These are phyloP conservation scores for Asterophora parasitica DNA, from an alignment of 768 basidiomycete species.

Conservation along the genomic window DNA sequence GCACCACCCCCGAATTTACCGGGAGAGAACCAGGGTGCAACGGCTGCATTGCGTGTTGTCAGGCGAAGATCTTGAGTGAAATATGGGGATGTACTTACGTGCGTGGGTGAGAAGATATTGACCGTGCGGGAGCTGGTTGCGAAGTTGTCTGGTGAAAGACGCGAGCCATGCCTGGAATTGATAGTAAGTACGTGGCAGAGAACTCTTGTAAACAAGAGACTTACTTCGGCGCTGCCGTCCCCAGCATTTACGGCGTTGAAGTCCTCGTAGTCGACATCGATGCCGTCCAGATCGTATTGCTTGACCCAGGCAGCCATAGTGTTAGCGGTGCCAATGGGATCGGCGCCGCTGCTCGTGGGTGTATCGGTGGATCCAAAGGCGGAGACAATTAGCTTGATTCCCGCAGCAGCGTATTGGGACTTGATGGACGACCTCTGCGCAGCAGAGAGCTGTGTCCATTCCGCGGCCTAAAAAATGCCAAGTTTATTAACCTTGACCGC, in stretches of 20 bases:
- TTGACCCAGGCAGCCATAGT: slow-evolving; percentile 50
- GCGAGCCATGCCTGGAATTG: slow-evolving; percentile 39
- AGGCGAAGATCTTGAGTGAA: not conserved
- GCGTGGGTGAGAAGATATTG: slow-evolving; percentile 50
- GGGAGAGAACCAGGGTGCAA: slow-evolving; percentile 46
- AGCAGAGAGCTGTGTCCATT: slow-evolving; percentile 37
- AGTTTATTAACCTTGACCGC: not conserved
- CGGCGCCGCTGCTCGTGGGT: slow-evolving; percentile 41
- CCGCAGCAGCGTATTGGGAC: slow-evolving; percentile 46
- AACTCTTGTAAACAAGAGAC: slow-evolving; percentile 13
- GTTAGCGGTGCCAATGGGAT: slow-evolving; percentile 43
- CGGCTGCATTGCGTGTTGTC: slow-evolving; percentile 24
- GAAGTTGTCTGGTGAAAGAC: slow-evolving; percentile 45
- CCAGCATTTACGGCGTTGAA: slow-evolving; percentile 43
- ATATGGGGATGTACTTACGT: slow-evolving; percentile 29
- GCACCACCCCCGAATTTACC: slow-evolving; percentile 40
- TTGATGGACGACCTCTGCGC: slow-evolving; percentile 36
- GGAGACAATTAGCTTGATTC: slow-evolving; percentile 55
- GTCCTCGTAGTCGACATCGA: slow-evolving; percentile 62
- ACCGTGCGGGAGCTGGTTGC: slow-evolving; percentile 41
- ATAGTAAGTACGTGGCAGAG: not conserved
- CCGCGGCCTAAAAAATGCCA: slow-evolving; percentile 30
- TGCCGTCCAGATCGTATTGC: slow-evolving; percentile 46
- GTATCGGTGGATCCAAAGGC: slow-evolving; percentile 45
- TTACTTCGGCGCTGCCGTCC: slow-evolving; percentile 37